Percentiles rank a stretch among this genome's conserved stretches.
phyloP scores from a whole-genome alignment of 1,284 basidiomycete species.

The Bondarzewia mesenterica region DNA sequence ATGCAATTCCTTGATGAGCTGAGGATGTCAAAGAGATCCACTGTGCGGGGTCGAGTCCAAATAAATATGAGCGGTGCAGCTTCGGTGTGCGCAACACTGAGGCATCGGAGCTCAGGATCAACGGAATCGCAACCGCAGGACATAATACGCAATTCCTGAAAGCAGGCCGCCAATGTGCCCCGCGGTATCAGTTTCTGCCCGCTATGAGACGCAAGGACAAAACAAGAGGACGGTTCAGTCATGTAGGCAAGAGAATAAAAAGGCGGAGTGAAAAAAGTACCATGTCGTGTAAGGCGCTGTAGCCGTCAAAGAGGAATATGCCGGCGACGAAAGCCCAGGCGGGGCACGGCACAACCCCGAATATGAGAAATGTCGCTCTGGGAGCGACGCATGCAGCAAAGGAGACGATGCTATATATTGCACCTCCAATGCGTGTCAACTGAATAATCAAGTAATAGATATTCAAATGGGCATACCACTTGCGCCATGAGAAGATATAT shows the following conservation, averaged over 20 bases:
- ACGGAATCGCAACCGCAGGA: constrained; percentile 7
- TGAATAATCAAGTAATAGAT: not conserved
- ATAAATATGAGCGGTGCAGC: no score
- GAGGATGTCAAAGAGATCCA: no score
- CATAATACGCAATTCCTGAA: constrained; percentile 57
- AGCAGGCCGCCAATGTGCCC: constrained; percentile 78
- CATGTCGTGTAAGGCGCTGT: constrained; percentile 32
- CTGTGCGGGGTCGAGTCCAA: no score
- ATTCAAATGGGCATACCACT: constrained; percentile 43
- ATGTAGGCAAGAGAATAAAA: no score
- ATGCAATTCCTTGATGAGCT: no score
- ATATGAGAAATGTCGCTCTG: constrained; percentile 63
- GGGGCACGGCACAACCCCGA: constrained; percentile 77
- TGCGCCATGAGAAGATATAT: constrained; percentile 58
- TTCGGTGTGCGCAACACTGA: no score
- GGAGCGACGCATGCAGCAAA: constrained; percentile 70
- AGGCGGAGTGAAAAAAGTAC: constrained; percentile 19
- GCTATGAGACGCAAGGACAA: constrained; percentile 23
- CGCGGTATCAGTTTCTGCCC: constrained; percentile 51
- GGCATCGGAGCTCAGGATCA: constrained; percentile 8
- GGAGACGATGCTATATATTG: constrained; percentile 69
- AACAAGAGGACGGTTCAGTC: no score
- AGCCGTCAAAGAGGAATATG: constrained; percentile 68
- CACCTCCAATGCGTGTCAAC: constrained; percentile 33
- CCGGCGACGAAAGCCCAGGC: constrained; percentile 76